phyloP scores from a whole-genome alignment of 768 basidiomycete genomes.

The Amanita inopinata region DNA sequence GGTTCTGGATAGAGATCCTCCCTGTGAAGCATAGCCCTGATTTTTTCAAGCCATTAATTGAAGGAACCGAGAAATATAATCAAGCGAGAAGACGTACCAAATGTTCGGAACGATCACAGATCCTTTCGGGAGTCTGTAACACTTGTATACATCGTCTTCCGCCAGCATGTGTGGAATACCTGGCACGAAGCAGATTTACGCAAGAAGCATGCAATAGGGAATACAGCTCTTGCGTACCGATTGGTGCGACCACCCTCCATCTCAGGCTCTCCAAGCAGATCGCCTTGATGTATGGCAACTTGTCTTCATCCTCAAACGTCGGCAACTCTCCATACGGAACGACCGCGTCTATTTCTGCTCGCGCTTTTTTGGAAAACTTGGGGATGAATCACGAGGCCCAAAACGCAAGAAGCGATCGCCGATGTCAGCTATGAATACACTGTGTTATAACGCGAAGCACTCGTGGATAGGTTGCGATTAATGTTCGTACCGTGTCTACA shows the following conservation, averaged over 20 bases:
- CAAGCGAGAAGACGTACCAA: conserved; percentile 26
- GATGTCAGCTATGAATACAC: conserved; percentile 16
- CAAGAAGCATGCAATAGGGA: neutral
- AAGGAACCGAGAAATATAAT: neutral
- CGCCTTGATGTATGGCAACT: conserved; percentile 23
- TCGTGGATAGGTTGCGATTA: neutral
- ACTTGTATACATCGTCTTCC: conserved; percentile 21
- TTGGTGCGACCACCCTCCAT: conserved; percentile 18
- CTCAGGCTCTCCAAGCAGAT: conserved; percentile 21
- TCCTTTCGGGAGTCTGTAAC: conserved; percentile 23
- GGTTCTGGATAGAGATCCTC: conserved; percentile 39
- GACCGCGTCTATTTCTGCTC: conserved; percentile 24
- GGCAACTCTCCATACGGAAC: conserved; percentile 23
- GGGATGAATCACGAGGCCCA: conserved; percentile 21
- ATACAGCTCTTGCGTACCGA: too few relatives aligned
- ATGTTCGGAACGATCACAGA: conserved; percentile 34
- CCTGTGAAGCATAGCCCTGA: conserved; percentile 47
- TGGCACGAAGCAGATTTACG: conserved; percentile 1
- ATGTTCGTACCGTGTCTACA: conserved; percentile 14
- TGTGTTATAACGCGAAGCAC: neutral
- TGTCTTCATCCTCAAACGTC: conserved; percentile 18
- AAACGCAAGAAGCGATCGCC: conserved; percentile 20
- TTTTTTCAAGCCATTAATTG: neutral
- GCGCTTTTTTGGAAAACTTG: conserved; percentile 23
- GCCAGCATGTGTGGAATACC: conserved; percentile 21